Base-by-base conservation (phyloP, 2,329 filamentous ascomycete genomes). In the Ophiostoma tasmaniense region DNA sequence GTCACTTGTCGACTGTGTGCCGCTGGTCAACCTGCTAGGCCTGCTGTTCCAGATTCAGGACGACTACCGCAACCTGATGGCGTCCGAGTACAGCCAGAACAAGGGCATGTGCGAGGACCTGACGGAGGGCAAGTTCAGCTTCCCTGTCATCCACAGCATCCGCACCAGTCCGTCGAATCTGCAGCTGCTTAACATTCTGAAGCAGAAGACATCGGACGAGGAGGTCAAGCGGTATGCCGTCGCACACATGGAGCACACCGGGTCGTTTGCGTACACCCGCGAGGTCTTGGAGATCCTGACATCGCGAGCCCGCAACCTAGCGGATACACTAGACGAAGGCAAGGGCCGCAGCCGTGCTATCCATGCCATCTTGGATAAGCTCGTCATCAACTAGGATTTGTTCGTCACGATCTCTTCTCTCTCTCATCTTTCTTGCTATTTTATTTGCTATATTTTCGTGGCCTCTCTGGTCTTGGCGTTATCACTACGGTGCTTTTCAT, bases 101-200 rank as follows among this genome's bases (percentile, higher is more conserved):
- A 98, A 98, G 81, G 95, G 94, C 66, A 86, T 97, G 74, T 96
- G 92, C 78, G 94, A 98, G 81, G 95, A 98, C 79, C 81, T 98
- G 74, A 97, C 93, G 0, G 95, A 98, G 81, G 94, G 94, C 72
- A 98, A 98, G 83, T 97, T 97, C 81, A 94, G 90, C 33, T 97
- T 97, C 77, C 93, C 93, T 55, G 89, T 98, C 75, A 97, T 98
- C 75, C 94, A 98, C 80, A 90, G 90, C 77, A 96, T 98, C 74
- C 90, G 91, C 71, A 81, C 89, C 70, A 86, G 93, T 76, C 91
- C 87, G 22, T 80, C 81, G 37, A 91, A 93, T 76, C 82, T 90
- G 73, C 89, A 96, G 75, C 85, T 99, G 68, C 86, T 97, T 78
- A 97, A 95, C 76, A 97, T 98, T 69, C 83, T 98, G 59, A 92